Evolutionary conservation across 164 flowering plant species (phyloP).

Genomic region (Amborella trichopoda): DNA sequence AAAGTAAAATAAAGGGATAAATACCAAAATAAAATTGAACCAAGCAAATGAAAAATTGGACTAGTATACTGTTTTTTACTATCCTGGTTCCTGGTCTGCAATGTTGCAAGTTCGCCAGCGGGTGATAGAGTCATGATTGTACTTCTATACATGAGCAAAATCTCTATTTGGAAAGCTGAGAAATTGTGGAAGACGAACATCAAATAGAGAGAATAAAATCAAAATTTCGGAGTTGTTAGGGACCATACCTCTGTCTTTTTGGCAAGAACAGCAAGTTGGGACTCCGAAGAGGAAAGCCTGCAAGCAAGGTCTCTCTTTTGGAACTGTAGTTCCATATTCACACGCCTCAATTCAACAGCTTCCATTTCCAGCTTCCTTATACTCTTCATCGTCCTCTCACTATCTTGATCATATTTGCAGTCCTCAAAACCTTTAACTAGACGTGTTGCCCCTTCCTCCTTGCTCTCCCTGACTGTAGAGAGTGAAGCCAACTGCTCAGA

Average conservation of each 20-base stretch:
- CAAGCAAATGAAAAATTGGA: too few relatives aligned
- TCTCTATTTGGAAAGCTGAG: too few relatives aligned
- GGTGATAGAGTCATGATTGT: too few relatives aligned
- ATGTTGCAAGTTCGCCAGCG: too few relatives aligned
- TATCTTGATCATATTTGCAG: background rate
- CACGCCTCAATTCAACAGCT: constrained; percentile 60
- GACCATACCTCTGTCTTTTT: constrained; percentile 50
- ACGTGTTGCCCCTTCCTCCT: constrained; percentile 10
- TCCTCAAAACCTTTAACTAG: constrained; percentile 9
- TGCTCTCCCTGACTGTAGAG: constrained; percentile 13
- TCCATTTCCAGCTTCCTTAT: constrained; percentile 47
- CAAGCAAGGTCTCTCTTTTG: constrained; percentile 64
- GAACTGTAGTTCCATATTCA: constrained; percentile 80
- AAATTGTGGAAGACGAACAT: too few relatives aligned
- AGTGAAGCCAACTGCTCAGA: constrained; percentile 27
- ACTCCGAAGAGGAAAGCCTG: constrained; percentile 45
- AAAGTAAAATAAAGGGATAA: too few relatives aligned
- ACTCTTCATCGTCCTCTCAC: background rate
- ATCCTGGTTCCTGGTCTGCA: too few relatives aligned
- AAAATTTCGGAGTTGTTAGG: too few relatives aligned
- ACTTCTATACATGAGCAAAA: too few relatives aligned
- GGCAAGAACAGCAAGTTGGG: constrained; percentile 34
- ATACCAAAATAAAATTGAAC: too few relatives aligned
- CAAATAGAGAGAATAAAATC: too few relatives aligned
- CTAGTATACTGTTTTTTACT: too few relatives aligned